Base-by-base conservation (phyloP, 805 yeast species). In the Millerozyma miso region DNA sequence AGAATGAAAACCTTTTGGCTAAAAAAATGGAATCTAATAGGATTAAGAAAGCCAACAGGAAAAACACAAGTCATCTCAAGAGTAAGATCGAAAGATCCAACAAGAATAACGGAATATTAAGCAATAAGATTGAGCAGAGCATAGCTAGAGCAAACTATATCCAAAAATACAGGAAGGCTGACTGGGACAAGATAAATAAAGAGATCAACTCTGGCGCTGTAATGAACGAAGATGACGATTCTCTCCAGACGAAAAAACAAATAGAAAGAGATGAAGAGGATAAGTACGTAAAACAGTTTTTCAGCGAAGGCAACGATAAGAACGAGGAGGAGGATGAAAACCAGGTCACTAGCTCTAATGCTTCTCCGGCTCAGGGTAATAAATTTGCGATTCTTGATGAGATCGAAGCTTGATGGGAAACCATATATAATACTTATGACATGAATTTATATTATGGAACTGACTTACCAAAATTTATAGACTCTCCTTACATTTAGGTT, bases 131-230 rank as follows among this genome's bases (percentile, higher is more conserved):
- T 33, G 77, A 77, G 49, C 80, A 78, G 51, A 80, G 88, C 49
- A 76, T 81, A 19, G 73, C 74, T 37, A 74, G 88, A 55, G 82
- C 87, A 17, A 81, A 72, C 52, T 76, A 69, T 50, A 80, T 84
- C 20, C 83, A 79, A 52, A 65, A 60, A 16, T 71, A 83, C 8
- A 73, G 93, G 60, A 84, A 83, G 58, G 65, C 86, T 0, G 83
- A 79, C 13, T 85, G 91, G 93, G 89, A 83, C 39, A 65, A 71
- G 35, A 81, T 83, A 42, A 85, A 83, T 56, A 67, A 74, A 44
- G 59, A 61, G 23, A 73, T 80, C 8, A 71, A 58, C 43, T 59
- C 61, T 19, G 50, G 35, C 4, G 40, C 41, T 20, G 39, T 35
- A 15, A 7, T 18, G 16, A 39, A 20, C 18, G 37, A 35, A 15